Evolutionary conservation across 179 eudicot species (phyloP).

Genomic region (Drosera spatulata): DNA sequence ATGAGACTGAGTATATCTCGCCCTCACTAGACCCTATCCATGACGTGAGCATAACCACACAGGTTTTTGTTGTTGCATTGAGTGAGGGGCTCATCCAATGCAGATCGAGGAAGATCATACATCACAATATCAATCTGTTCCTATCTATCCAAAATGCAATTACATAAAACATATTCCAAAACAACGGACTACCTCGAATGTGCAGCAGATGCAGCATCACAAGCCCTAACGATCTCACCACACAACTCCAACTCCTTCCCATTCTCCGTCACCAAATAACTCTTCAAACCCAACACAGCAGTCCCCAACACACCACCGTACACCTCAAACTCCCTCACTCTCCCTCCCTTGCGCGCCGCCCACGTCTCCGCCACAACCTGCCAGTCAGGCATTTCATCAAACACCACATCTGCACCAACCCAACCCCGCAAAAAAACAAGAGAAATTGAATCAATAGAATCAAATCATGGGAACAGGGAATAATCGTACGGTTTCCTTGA

Average conservation of each 20-base stretch:
- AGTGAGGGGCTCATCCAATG: too few relatives aligned
- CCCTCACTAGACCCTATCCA: too few relatives aligned
- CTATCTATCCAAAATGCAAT: background rate
- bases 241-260: constrained; percentile 34
- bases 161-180: background rate
- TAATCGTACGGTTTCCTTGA: constrained; percentile 36
- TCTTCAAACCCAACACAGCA: constrained; percentile 40
- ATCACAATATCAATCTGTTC: too few relatives aligned
- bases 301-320: constrained; percentile 47
- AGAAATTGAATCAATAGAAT: background rate
- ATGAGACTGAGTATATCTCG: too few relatives aligned
- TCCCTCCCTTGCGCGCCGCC: constrained; percentile 17
- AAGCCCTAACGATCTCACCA: constrained; percentile 48
- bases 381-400: constrained; percentile 8
- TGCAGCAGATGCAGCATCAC: constrained; percentile 32
- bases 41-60: too few relatives aligned
- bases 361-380: constrained; percentile 2
- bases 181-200: constrained; percentile 19
- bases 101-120: too few relatives aligned
- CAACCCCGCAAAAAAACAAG: too few relatives aligned
- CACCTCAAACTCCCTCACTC: constrained; percentile 43
- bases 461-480: background rate
- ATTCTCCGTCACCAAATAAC: constrained; percentile 36
- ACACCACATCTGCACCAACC: background rate
- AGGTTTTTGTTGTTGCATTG: too few relatives aligned